Percentiles rank a stretch among this genome's conserved stretches.
These are phyloP conservation scores for Sclerotinia subarctica DNA, from an alignment of 2,329 filamentous ascomycete genomes.

Conservation along the genomic window DNA sequence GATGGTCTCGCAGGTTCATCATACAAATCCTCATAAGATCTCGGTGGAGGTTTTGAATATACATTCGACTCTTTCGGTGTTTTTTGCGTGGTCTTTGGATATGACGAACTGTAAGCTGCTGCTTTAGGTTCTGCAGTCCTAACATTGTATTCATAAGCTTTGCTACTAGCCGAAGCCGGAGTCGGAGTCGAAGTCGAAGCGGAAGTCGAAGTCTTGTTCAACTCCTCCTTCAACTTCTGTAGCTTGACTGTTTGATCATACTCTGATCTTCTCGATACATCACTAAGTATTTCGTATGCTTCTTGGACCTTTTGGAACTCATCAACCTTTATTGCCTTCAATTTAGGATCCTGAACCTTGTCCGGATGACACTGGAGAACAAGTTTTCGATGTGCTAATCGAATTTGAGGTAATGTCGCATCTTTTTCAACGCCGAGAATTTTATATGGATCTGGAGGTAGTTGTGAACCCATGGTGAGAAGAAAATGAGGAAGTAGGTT, in stretches of 20 bases:
- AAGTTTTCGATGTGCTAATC: conserved; percentile 77
- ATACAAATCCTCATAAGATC: conserved; percentile 51
- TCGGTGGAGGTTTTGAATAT: conserved; percentile 30
- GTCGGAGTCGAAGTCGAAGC: conserved; percentile 33
- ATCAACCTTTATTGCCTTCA: conserved; percentile 75
- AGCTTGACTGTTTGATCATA: conserved; percentile 77
- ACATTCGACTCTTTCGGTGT: conserved; percentile 33
- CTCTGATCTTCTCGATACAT: conserved; percentile 66
- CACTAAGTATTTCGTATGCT: conserved; percentile 85
- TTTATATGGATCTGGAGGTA: conserved; percentile 67
- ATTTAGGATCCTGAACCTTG: conserved; percentile 67
- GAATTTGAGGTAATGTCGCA: conserved; percentile 69
- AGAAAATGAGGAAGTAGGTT: not conserved
- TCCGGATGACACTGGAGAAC: conserved; percentile 88
- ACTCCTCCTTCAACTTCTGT: conserved; percentile 57
- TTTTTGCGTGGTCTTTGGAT: conserved; percentile 17
- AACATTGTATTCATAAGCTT: conserved; percentile 46
- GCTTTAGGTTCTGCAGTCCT: conserved; percentile 50
- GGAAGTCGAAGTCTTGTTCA: conserved; percentile 24
- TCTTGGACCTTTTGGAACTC: conserved; percentile 92
- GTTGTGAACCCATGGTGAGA: conserved; percentile 25
- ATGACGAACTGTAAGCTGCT: conserved; percentile 16
- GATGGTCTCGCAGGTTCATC: conserved; percentile 43
- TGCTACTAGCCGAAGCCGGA: conserved; percentile 32
- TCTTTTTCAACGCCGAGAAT: conserved; percentile 70